Evolutionary conservation across 352 stramenopile species (phyloP).

Genomic region (Phytophthora constricta): DNA sequence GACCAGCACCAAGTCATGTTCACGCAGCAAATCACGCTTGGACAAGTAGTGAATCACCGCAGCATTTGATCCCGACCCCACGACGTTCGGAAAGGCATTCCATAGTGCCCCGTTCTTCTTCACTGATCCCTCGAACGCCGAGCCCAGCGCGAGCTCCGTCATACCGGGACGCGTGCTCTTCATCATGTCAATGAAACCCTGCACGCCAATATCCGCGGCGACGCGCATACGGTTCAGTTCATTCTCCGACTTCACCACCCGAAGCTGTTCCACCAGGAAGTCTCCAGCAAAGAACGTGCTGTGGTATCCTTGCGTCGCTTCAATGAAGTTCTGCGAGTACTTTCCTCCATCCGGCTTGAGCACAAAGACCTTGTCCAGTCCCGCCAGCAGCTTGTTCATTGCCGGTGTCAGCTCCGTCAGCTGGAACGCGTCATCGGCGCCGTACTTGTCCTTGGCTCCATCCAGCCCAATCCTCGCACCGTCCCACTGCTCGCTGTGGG

Average conservation of each 20-base stretch:
- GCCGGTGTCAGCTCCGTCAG: slow-evolving; percentile 62
- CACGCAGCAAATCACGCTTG: slow-evolving; percentile 65
- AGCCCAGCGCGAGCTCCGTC: slow-evolving; percentile 74
- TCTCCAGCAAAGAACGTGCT: slow-evolving; percentile 79
- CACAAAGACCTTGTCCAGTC: slow-evolving; percentile 74
- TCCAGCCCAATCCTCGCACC: slow-evolving; percentile 72
- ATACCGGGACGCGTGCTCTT: slow-evolving; percentile 63
- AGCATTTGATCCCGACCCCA: slow-evolving; percentile 77
- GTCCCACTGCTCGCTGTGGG: slow-evolving; percentile 85
- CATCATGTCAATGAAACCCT: slow-evolving; percentile 86
- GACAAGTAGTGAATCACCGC: slow-evolving; percentile 86
- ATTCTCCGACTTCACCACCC: slow-evolving; percentile 73
- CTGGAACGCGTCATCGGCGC: slow-evolving; percentile 72
- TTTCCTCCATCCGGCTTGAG: slow-evolving; percentile 61
- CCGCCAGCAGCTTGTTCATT: slow-evolving; percentile 62
- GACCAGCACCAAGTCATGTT: slow-evolving; percentile 84
- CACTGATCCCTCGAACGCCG: slow-evolving; percentile 72
- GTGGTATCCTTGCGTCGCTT: slow-evolving; percentile 65
- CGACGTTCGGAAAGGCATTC: slow-evolving; percentile 87
- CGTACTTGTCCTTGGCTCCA: slow-evolving; percentile 60
- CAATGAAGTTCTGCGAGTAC: slow-evolving; percentile 63
- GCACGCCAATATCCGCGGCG: slow-evolving; percentile 66
- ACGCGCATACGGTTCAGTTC: slow-evolving; percentile 81
- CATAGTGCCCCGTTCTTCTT: slow-evolving; percentile 80
- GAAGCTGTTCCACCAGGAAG: slow-evolving; percentile 78